Evolutionary conservation across 345 rosid genomes (phyloP).

Genomic region (Melaleuca quinquenervia): DNA sequence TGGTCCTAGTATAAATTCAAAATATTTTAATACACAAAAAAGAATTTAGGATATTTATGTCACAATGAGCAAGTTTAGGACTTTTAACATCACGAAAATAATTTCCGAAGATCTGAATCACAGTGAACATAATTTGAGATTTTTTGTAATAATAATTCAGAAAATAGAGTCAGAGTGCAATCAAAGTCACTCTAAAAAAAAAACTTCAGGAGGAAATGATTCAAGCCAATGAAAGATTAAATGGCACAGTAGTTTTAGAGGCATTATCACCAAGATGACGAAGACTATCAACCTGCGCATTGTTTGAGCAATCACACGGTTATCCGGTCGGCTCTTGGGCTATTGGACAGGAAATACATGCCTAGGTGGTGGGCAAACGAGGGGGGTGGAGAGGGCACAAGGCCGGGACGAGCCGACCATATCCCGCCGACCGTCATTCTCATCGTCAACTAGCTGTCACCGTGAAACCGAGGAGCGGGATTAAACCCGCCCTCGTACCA

Average conservation of each 20-base stretch:
- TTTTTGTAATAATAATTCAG: too few relatives aligned
- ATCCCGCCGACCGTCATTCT: background rate
- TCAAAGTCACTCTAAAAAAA: background rate
- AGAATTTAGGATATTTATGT: too few relatives aligned
- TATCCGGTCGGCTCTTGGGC: background rate
- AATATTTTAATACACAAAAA: too few relatives aligned
- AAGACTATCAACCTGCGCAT: background rate
- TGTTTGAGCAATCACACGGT: background rate
- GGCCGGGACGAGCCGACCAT: background rate
- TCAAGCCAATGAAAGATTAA: background rate
- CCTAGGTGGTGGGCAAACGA: background rate
- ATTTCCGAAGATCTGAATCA: too few relatives aligned
- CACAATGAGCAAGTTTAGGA: too few relatives aligned
- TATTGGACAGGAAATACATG: background rate
- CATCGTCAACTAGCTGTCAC: background rate
- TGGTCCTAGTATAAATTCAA: too few relatives aligned
- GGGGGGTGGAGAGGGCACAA: background rate
- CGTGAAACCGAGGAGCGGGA: background rate
- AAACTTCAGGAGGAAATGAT: background rate
- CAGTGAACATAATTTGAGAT: too few relatives aligned
- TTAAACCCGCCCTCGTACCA: background rate
- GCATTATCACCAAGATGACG: too few relatives aligned
- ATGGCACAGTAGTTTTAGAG: background rate
- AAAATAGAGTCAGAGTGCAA: too few relatives aligned
- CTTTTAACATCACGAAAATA: too few relatives aligned